Base-by-base conservation (phyloP, 306 rosid species). In the Cercis canadensis region DNA sequence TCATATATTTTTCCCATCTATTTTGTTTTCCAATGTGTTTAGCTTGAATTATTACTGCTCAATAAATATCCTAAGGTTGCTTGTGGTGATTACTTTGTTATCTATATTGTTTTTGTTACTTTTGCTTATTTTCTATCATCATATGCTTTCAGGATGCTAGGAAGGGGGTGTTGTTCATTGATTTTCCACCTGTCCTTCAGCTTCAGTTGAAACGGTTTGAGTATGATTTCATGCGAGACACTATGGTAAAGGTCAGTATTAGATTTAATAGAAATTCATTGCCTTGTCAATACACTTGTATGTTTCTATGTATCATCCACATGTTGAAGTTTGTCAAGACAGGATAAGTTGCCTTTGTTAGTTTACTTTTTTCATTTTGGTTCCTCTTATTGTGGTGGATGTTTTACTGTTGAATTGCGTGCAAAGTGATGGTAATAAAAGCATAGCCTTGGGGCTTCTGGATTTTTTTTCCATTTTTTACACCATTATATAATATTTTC, bases 181-280 rank as follows among this genome's bases (percentile, higher is more conserved):
- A 93, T 89, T 90, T 93, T 79, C 98, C 98, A 47, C 98, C 97
- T 21, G 96, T 93, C 65, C 98, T 93, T 73, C 97, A 93, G 61
- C 98, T 93, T 79, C 98, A 93, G 85, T 70, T 93, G 70, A 93
- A 90, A 82, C 84, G 98, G 19, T 93, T 93, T 79, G 97, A 93
- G 64, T 93, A 90, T 62, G 98, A 90, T 84, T 88, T 85, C 67
- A 83, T 84, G 84, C 85, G 92, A 60, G 96, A 88, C 80, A 85
- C 96, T 11, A 93, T 90, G 98, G 93, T 93, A 19, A 93, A 90
- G 98, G 98, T 93, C 59, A 62, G 97, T 81, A 57, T 62, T 57
- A 45, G 62, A 70, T 71, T 60, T 62, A 31, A 63, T 24, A 44
- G 47, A 31, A 72, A 44, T 8, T 54, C 56, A 64, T 49, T 64